phyloP scores from a whole-genome alignment of 805 yeast genomes.

The Tetrapisispora iriomotensis region DNA sequence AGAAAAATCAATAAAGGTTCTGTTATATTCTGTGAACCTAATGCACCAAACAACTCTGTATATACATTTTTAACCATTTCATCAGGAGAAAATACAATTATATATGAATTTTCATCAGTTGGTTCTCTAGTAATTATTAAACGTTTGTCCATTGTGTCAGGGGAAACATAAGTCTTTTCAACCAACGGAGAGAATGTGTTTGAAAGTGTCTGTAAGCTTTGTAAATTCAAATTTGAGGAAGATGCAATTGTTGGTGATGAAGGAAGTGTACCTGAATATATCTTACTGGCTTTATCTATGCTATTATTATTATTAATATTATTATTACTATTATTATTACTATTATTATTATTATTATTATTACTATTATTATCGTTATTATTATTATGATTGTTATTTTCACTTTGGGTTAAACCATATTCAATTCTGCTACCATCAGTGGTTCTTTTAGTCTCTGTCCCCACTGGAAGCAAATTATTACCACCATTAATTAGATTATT shows the following conservation, averaged over 20 bases:
- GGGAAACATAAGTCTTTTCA: neutral
- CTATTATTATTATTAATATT: neutral
- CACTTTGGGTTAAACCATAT: too few species aligned
- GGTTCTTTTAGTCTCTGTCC: neutral
- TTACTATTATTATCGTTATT: neutral
- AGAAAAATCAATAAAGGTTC: conserved; percentile 22
- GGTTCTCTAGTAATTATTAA: conserved; percentile 11
- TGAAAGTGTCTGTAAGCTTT: neutral
- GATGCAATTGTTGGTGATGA: neutral
- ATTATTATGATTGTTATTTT: neutral
- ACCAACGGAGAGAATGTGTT: neutral
- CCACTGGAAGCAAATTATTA: too few species aligned
- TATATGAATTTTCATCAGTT: conserved; percentile 4
- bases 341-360: neutral
- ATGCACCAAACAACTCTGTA: conserved; percentile 17
- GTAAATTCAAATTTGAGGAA: conserved; percentile 1
- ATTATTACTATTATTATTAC: neutral
- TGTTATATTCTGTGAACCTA: conserved; percentile 17
- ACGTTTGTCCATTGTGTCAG: neutral
- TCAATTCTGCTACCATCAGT: neutral
- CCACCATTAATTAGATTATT: too few species aligned
- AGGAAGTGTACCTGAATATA: neutral
- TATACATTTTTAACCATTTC: conserved; percentile 20
- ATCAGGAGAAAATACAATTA: conserved; percentile 22
- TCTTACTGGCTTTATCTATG: neutral